Evolutionary conservation across 768 basidiomycete genomes (phyloP), one percentile per base, ranked within the genome.

Genomic region (Kwoniella botswanensis): DNA sequence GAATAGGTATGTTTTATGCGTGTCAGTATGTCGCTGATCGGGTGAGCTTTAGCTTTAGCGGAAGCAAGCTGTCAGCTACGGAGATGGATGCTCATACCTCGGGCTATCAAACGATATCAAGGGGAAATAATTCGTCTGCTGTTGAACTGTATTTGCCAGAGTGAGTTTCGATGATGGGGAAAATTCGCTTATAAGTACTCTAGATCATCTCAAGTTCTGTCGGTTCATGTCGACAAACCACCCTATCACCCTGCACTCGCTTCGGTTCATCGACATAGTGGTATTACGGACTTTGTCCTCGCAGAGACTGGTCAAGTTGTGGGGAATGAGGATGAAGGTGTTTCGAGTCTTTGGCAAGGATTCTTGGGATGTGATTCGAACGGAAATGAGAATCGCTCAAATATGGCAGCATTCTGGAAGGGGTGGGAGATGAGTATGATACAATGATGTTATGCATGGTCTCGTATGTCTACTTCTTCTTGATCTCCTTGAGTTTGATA

Each of bases 401-500:
- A 21, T n/a, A n/a, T 22, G 43, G n/a, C 56, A 42, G 64, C 21
- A 15, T 79, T 79, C 56, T 79, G 75, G 75, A 18, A 52, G 10
- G 67, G 69, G 0, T 79, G 76, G 74, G 72, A 75, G 54, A 63
- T 60, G 24, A 54, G 65, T 44, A 50, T 64, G 63, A 61, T 44
- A 56, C 18, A 58, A 57, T 57, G 24, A 52, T 24, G 41, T 52
- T 15, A 67, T 42, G 61, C n/a, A 68, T 74, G 63, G 22, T 63
- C 42, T 61, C 13, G 29, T 44, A 26, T 35, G 41, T 22, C 88
- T 93, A 97, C 86, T 97, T 97, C 89, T 96, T 98, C 87, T 94
- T 95, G 70, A 94, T 90, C 72, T 89, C 89, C 86, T 93, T 97
- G 72, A 97, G 90, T 80, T 91, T 89, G 78, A 98, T 91, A 63